These are phyloP conservation scores for Candida mattraensis DNA, from an alignment of 805 yeast genomes.

Conservation along the genomic window DNA sequence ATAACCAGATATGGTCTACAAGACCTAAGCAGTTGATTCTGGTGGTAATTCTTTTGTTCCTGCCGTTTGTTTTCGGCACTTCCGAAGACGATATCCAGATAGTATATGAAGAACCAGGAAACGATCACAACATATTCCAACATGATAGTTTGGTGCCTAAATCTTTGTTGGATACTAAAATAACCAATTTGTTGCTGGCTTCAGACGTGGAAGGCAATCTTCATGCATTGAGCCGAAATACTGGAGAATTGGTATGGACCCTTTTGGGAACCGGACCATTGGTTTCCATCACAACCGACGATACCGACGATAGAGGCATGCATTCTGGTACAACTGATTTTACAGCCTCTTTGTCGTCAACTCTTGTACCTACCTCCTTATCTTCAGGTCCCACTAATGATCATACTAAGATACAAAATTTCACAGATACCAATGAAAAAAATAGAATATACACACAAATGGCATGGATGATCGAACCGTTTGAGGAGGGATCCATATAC, in stretches of 20 bases:
- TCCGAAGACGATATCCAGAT: too few species aligned
- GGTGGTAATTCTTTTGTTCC: too few species aligned
- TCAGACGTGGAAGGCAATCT: conserved; percentile 86
- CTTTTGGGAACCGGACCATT: conserved; percentile 64
- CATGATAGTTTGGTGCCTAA: conserved; percentile 3
- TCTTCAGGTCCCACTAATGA: conserved; percentile 1
- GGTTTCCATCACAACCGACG: conserved; percentile 38
- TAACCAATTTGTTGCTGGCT: conserved; percentile 59
- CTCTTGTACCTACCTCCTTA: conserved; percentile 1
- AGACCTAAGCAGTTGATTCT: too few species aligned
- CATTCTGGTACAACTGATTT: conserved; percentile 3
- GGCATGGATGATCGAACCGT: conserved; percentile 90
- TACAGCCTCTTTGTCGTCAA: neutral
- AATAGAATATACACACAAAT: conserved; percentile 26
- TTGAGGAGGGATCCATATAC: conserved; percentile 78
- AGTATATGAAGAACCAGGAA: too few species aligned
- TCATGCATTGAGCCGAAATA: conserved; percentile 73
- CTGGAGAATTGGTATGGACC: conserved; percentile 79
- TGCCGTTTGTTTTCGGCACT: too few species aligned
- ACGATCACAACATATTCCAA: conserved; percentile 1
- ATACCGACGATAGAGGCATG: conserved; percentile 14
- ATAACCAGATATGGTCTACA: too few species aligned
- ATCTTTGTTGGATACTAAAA: conserved; percentile 29
- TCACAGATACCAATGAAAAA: neutral
- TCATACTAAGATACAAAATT: conserved; percentile 5